Evolutionary conservation across 805 yeast genomes (phyloP), one percentile per base, ranked within the genome.

Genomic region (Candida ulmi): DNA sequence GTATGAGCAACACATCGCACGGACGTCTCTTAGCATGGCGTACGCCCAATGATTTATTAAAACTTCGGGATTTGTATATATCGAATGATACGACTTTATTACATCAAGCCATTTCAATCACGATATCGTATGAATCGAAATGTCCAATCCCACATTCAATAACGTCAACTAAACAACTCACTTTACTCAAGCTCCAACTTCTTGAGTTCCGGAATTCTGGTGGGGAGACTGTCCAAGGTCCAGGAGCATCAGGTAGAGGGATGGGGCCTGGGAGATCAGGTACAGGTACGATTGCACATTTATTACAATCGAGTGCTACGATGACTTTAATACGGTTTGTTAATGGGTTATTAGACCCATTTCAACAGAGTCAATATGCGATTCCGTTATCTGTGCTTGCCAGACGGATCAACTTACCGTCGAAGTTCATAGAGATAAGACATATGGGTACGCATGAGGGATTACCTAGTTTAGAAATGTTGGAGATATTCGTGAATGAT

Each of bases 401-500:
- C 1, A 72, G 66, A 38, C 71, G 72, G 33, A 61, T 86, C 17
- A 73, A 76, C 2, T 65, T 93, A 18, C 96, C 98, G 0, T 69
- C 80, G 25, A 74, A 74, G 52, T 88, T 93, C 60, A 99, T 93
- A 1, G 99, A 93, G 54, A 56, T 88, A 24, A 70, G 99, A 40
- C 98, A 93, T 59, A 74, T 77, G 51, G 90, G 95, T 5, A 91
- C 99, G 0, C 99, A 93, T 59, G 98, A 91, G 51, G 65, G 68
- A 15, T 60, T 93, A 19, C 96, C 97, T 2, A 69, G 83, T 25
- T 51, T 87, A 31, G 78, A 73, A 30, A 69, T 84, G 61, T 65
- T 90, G n/a, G 66, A 95, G 29, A 54, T 66, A n/a, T 74, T 80
- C 12, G 62, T 78, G 2, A 54, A 60, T 5, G 65, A 73, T 36